These are phyloP conservation scores for Evernia prunastri DNA, from an alignment of 495 filamentous ascomycete species.

Conservation along the genomic window DNA sequence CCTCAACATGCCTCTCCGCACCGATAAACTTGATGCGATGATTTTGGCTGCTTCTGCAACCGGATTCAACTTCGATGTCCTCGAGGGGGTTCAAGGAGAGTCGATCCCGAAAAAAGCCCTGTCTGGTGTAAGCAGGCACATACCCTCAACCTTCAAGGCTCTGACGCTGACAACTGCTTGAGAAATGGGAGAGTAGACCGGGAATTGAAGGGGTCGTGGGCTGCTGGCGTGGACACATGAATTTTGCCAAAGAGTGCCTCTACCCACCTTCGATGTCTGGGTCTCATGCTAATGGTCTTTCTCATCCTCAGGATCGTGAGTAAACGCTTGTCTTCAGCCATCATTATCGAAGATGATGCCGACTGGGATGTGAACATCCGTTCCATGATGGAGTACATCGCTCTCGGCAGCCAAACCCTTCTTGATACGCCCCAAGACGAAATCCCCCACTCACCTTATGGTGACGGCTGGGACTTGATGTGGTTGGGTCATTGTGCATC, in stretches of 20 bases:
- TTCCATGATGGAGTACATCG: constrained; percentile 43
- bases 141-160: neutral
- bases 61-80: constrained; percentile 48
- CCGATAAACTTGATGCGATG: constrained; percentile 57
- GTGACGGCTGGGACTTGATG: constrained; percentile 50
- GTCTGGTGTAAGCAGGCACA: constrained; percentile 20
- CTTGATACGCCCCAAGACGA: constrained; percentile 28
- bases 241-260: constrained; percentile 25
- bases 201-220: constrained; percentile 23
- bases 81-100: constrained; percentile 45
- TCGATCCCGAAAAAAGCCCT: constrained; percentile 37
- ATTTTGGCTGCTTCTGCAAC: constrained; percentile 45
- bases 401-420: constrained; percentile 35
- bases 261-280: neutral
- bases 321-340: constrained; percentile 37
- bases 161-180: neutral
- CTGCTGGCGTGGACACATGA: constrained; percentile 39
- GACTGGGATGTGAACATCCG: constrained; percentile 52
- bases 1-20: constrained; percentile 53
- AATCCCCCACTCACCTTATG: constrained; percentile 43
- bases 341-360: constrained; percentile 52
- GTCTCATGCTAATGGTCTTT: constrained; percentile 11
- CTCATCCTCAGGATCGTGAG: constrained; percentile 34
- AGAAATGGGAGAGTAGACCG: constrained; percentile 12
- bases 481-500: constrained; percentile 49